phyloP scores from a whole-genome alignment of 805 yeast genomes.

The Peterozyma toletana region DNA sequence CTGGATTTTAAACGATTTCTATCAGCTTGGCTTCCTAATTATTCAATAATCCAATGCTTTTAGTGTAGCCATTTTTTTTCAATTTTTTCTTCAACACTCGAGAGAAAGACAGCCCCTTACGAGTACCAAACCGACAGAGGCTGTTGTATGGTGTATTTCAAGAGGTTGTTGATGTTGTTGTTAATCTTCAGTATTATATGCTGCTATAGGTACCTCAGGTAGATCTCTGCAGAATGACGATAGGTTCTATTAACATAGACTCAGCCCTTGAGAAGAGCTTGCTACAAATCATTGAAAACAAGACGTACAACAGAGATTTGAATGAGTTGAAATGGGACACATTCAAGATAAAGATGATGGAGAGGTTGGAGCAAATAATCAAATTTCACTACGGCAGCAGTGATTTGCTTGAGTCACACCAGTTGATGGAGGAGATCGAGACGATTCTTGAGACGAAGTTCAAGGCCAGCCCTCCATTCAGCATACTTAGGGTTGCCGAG shows the following conservation, averaged over 20 bases:
- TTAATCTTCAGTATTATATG: neutral
- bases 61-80: too few relatives aligned
- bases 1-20: too few relatives aligned
- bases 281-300: neutral
- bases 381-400: neutral
- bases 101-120: too few relatives aligned
- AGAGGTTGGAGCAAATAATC: neutral
- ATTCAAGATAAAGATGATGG: conserved; percentile 2
- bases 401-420: neutral
- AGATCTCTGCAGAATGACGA: too few relatives aligned
- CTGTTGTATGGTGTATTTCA: neutral
- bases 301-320: conserved; percentile 1
- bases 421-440: neutral
- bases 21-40: too few relatives aligned
- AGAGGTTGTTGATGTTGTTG: neutral
- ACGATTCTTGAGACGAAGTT: neutral
- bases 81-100: too few relatives aligned
- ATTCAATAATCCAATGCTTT: too few relatives aligned
- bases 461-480: conserved; percentile 7
- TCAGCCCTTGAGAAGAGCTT: neutral
- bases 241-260: conserved; percentile 1
- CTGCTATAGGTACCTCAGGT: too few relatives aligned
- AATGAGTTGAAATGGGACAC: neutral
- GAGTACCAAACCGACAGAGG: neutral
- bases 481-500: conserved; percentile 6